phyloP scores from a whole-genome alignment of 129 eudicot genomes.

The Gnaphalium uliginosum region DNA sequence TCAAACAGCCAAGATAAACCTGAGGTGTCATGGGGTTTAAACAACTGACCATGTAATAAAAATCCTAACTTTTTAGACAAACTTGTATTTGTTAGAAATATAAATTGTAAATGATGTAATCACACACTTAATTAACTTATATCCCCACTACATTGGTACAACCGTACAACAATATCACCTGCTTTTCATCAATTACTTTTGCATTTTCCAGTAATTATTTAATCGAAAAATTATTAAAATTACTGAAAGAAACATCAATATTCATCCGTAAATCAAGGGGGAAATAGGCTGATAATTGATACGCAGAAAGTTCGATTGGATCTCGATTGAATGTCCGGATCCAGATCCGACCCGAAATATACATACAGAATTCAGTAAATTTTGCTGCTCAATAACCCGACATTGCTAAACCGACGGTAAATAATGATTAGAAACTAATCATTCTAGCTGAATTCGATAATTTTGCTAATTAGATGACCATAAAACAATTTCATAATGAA shows the following conservation, averaged over 20 bases:
- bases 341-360: constrained; percentile 2
- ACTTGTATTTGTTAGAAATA: too few relatives aligned
- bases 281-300: too few relatives aligned
- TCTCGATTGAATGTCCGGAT: neutral
- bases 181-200: neutral
- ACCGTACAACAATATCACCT: neutral
- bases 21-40: neutral
- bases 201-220: neutral
- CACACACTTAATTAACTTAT: too few relatives aligned
- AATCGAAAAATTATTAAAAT: neutral
- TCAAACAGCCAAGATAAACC: neutral
- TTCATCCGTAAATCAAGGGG: neutral
- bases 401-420: constrained; percentile 14
- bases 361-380: neutral
- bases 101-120: too few relatives aligned
- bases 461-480: neutral
- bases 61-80: neutral
- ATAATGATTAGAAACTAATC: neutral
- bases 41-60: neutral
- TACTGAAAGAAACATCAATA: neutral
- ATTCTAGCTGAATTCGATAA: neutral
- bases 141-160: neutral
- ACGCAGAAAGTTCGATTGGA: neutral
- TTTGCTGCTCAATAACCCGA: neutral
- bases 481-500: constrained; percentile 4